Evolutionary conservation across 805 yeast genomes (phyloP).

Genomic region (Cyberlindnera subsufficiens): DNA sequence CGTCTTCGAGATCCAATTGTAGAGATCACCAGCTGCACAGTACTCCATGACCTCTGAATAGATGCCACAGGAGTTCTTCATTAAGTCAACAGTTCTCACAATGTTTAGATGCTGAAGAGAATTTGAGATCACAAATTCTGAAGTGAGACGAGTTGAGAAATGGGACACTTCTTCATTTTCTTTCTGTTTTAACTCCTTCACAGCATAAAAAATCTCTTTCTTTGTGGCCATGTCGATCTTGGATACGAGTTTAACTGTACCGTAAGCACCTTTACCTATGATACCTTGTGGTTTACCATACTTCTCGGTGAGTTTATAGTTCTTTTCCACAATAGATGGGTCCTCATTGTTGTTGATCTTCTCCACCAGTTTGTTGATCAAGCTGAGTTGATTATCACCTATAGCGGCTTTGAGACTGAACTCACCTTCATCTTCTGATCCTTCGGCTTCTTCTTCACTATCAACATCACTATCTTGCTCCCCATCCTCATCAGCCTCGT

Average conservation of each 20-base stretch:
- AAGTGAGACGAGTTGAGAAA: conserved; percentile 84
- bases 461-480: conserved; percentile 5
- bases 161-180: conserved; percentile 97
- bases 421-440: conserved; percentile 24
- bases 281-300: conserved; percentile 49
- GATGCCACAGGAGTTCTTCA: conserved; percentile 67
- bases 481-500: conserved; percentile 13
- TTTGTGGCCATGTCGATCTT: conserved; percentile 75
- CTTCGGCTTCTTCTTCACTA: conserved; percentile 12
- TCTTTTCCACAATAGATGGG: conserved; percentile 13
- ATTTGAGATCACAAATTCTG: conserved; percentile 85
- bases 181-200: conserved; percentile 92
- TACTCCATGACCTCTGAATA: conserved; percentile 93
- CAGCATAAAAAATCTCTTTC: conserved; percentile 84
- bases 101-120: conserved; percentile 72
- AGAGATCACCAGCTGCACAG: conserved; percentile 83
- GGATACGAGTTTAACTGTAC: conserved; percentile 93
- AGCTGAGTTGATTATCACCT: conserved; percentile 41
- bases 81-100: conserved; percentile 70
- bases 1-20: conserved; percentile 47
- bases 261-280: conserved; percentile 96
- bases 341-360: conserved; percentile 36
- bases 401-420: conserved; percentile 33
- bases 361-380: conserved; percentile 42
- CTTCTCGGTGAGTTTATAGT: conserved; percentile 34